Percentiles rank a stretch among this genome's conserved stretches.
phyloP scores from a whole-genome alignment of 1,284 basidiomycete species.

The Butyriboletus appendiculatus region DNA sequence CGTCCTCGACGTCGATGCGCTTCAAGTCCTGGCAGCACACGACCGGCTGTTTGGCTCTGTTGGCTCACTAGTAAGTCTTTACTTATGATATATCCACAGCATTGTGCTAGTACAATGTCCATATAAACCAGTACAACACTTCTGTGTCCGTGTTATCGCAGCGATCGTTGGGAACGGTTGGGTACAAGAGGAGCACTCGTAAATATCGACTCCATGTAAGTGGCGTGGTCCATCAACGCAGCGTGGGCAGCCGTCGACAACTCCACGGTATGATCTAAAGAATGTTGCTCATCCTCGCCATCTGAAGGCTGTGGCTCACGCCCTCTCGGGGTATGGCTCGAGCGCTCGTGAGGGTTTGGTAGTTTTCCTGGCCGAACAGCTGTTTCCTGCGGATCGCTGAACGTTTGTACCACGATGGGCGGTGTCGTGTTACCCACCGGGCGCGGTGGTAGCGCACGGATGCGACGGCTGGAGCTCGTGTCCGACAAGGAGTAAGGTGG shows the following conservation, averaged over 20 bases:
- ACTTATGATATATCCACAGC: too few relatives aligned
- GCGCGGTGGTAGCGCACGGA: slow-evolving; percentile 35
- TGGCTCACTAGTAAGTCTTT: not conserved
- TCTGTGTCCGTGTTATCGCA: slow-evolving; percentile 10
- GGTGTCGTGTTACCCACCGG: slow-evolving; percentile 9
- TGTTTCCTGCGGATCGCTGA: not conserved
- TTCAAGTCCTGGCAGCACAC: not conserved
- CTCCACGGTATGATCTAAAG: slow-evolving; percentile 19
- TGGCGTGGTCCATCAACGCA: slow-evolving; percentile 32
- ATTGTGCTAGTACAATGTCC: not conserved
- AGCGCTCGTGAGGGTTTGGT: slow-evolving; percentile 9
- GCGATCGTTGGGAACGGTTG: slow-evolving; percentile 1
- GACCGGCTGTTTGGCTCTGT: slow-evolving; percentile 29
- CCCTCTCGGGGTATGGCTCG: not conserved
- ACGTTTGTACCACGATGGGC: not conserved
- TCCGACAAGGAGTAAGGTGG: slow-evolving; percentile 13
- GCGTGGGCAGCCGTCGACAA: slow-evolving; percentile 32
- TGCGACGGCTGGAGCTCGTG: slow-evolving; percentile 13
- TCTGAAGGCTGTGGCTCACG: slow-evolving; percentile 1
- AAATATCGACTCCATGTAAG: slow-evolving; percentile 25
- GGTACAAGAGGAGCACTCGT: slow-evolving; percentile 7
- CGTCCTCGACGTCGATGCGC: not conserved
- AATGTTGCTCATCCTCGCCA: slow-evolving; percentile 22
- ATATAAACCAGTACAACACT: slow-evolving; percentile 3
- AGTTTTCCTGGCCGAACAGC: not conserved